These are phyloP conservation scores for Lodderomyces pseudojiufengensis DNA, from an alignment of 1,139 yeast species.

Conservation along the genomic window DNA sequence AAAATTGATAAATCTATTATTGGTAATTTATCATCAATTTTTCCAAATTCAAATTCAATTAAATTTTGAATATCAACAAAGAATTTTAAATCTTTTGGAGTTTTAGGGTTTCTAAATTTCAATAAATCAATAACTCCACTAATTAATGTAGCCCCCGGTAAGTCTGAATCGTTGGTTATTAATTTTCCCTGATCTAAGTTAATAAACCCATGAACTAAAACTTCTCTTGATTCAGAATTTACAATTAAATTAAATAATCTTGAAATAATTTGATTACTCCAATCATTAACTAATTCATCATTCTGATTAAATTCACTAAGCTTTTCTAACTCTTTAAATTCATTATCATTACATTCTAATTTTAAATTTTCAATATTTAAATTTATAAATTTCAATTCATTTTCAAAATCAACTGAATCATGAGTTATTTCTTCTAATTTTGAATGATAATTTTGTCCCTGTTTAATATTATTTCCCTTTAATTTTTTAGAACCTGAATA, in stretches of 20 bases:
- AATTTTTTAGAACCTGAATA: conserved; percentile 32
- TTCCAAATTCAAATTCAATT: conserved; percentile 9
- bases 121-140: conserved; percentile 65
- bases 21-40: conserved; percentile 6
- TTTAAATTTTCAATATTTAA: conserved; percentile 1
- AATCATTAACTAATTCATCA: conserved; percentile 23
- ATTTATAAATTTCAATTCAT: neutral
- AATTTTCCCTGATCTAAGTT: conserved; percentile 26
- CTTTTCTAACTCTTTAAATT: neutral
- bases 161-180: conserved; percentile 14
- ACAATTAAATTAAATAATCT: conserved; percentile 37
- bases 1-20: conserved; percentile 23
- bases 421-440: conserved; percentile 41
- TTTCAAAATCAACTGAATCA: conserved; percentile 20
- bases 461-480: conserved; percentile 29
- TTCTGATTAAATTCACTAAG: neutral
- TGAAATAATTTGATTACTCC: conserved; percentile 31
- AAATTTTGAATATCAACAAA: conserved; percentile 1
- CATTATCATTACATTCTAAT: neutral
- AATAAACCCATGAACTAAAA: conserved; percentile 53
- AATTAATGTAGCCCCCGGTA: conserved; percentile 31
- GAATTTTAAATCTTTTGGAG: conserved; percentile 8
- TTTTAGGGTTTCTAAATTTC: conserved; percentile 15
- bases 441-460: conserved; percentile 42
- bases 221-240: conserved; percentile 56